phyloP scores from a whole-genome alignment of 495 filamentous ascomycete genomes.

The Haplographium delicatum region DNA sequence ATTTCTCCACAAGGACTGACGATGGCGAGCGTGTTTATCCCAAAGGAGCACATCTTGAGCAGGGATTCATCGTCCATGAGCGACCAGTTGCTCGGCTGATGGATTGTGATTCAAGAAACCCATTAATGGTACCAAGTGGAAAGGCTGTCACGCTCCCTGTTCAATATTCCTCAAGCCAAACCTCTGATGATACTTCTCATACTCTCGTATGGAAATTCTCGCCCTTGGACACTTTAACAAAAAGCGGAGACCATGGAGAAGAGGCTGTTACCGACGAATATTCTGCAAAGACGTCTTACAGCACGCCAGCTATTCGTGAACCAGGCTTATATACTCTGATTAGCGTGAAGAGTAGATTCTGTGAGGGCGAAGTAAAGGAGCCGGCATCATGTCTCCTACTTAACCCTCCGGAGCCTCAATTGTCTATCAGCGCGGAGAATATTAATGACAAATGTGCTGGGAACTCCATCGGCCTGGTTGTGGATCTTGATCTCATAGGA shows the following conservation, averaged over 20 bases:
- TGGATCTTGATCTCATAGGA: slow-evolving; percentile 82
- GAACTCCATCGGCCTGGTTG: slow-evolving; percentile 81
- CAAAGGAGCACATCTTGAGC: slow-evolving; percentile 60
- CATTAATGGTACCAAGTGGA: slow-evolving; percentile 78
- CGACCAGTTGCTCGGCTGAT: slow-evolving; percentile 65
- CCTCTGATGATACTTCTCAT: slow-evolving; percentile 47
- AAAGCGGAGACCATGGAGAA: slow-evolving; percentile 57
- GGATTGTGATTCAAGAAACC: slow-evolving; percentile 70
- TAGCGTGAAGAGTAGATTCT: slow-evolving; percentile 71
- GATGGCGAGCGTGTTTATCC: slow-evolving; percentile 55
- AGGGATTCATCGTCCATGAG: slow-evolving; percentile 80
- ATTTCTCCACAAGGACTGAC: slow-evolving; percentile 62
- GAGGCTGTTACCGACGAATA: slow-evolving; percentile 47
- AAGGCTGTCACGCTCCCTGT: slow-evolving; percentile 63
- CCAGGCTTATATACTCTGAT: slow-evolving; percentile 82
- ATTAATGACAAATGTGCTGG: slow-evolving; percentile 92
- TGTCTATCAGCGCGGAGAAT: slow-evolving; percentile 66
- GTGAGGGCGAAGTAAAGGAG: slow-evolving; percentile 82
- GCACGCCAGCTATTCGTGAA: slow-evolving; percentile 57
- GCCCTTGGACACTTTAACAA: slow-evolving; percentile 55
- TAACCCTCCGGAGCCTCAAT: slow-evolving; percentile 82
- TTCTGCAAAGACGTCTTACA: slow-evolving; percentile 42
- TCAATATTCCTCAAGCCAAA: slow-evolving; percentile 56
- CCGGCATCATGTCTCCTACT: slow-evolving; percentile 84
- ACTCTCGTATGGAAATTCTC: slow-evolving; percentile 65